phyloP scores from a whole-genome alignment of 768 basidiomycete species.

The Termitomyces sp. region DNA sequence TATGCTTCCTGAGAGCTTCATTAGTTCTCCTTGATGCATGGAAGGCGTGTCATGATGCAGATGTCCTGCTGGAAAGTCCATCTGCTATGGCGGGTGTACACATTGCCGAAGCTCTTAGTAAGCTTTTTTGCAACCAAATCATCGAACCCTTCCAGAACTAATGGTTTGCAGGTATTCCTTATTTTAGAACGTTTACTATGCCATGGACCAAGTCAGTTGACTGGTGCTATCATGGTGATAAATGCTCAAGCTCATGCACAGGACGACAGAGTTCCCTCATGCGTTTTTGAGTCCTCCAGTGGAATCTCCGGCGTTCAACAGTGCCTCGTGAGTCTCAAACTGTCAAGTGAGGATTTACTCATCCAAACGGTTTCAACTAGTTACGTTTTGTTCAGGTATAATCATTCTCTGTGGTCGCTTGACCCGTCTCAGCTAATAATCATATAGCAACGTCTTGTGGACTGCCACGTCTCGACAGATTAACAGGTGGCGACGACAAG shows the following conservation, averaged over 20 bases:
- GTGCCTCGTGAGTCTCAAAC: slow-evolving; percentile 41
- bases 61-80: slow-evolving; percentile 64
- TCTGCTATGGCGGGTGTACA: slow-evolving; percentile 72
- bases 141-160: slow-evolving; percentile 15
- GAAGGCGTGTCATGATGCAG: slow-evolving; percentile 61
- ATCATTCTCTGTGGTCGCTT: neutral
- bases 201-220: slow-evolving; percentile 50
- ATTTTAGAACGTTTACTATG: slow-evolving; percentile 65
- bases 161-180: slow-evolving; percentile 45
- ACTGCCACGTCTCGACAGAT: slow-evolving; percentile 61
- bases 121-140: slow-evolving; percentile 16
- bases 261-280: slow-evolving; percentile 61
- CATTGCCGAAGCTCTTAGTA: slow-evolving; percentile 64
- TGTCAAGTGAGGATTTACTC: neutral
- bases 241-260: slow-evolving; percentile 16
- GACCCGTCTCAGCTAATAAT: neutral
- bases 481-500: slow-evolving; percentile 59
- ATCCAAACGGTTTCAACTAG: slow-evolving; percentile 21
- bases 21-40: slow-evolving; percentile 60
- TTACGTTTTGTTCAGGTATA: slow-evolving; percentile 58
- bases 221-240: neutral
- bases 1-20: neutral
- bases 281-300: slow-evolving; percentile 63
- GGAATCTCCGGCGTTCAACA: slow-evolving; percentile 60
- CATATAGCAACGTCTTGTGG: slow-evolving; percentile 57